Percentiles rank a stretch among this genome's conserved stretches.
Conservation (phyloP, 2,329 filamentous ascomycete genomes). For the Talaromyces atroroseus region DNA sequence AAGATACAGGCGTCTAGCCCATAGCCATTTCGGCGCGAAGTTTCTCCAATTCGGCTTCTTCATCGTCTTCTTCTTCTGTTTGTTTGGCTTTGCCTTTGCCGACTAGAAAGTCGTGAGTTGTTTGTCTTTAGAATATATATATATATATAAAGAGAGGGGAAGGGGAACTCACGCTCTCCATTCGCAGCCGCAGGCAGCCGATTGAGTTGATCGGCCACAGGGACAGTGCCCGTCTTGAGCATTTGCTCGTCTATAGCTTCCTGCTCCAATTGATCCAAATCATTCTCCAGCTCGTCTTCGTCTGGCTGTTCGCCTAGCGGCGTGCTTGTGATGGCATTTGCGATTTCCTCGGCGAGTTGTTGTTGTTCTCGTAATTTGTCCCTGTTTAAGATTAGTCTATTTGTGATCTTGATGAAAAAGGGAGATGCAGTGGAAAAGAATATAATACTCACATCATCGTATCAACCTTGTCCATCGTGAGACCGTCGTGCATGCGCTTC, state of each 20-base stretch:
- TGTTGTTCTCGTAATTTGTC: slow-evolving; percentile 89
- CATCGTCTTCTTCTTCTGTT: slow-evolving; percentile 79
- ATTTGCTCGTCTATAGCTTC: slow-evolving; percentile 91
- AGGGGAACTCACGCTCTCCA: slow-evolving; percentile 62
- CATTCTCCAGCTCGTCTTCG: slow-evolving; percentile 78
- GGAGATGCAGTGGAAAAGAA: neutral
- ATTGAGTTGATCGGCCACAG: slow-evolving; percentile 71
- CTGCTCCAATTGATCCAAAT: slow-evolving; percentile 82
- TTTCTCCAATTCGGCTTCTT: slow-evolving; percentile 89
- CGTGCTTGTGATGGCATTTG: slow-evolving; percentile 71
- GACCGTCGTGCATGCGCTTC: slow-evolving; percentile 83
- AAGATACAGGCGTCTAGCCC: slow-evolving; percentile 41
- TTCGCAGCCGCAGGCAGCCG: slow-evolving; percentile 69
- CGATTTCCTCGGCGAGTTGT: slow-evolving; percentile 87
- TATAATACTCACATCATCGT: slow-evolving; percentile 71
- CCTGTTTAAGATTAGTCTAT: slow-evolving; percentile 45
- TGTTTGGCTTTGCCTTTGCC: slow-evolving; percentile 42
- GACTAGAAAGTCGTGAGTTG: slow-evolving; percentile 24
- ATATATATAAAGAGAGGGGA: neutral
- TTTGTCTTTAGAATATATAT: too few relatives aligned
- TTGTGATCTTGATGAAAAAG: neutral
- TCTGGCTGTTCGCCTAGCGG: slow-evolving; percentile 66
- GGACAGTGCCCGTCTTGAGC: slow-evolving; percentile 80
- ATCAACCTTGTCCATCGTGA: slow-evolving; percentile 93
- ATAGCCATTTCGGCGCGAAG: slow-evolving; percentile 97